Base-by-base conservation (phyloP, 1,284 basidiomycete genomes). In the Malassezia arunalokei region DNA sequence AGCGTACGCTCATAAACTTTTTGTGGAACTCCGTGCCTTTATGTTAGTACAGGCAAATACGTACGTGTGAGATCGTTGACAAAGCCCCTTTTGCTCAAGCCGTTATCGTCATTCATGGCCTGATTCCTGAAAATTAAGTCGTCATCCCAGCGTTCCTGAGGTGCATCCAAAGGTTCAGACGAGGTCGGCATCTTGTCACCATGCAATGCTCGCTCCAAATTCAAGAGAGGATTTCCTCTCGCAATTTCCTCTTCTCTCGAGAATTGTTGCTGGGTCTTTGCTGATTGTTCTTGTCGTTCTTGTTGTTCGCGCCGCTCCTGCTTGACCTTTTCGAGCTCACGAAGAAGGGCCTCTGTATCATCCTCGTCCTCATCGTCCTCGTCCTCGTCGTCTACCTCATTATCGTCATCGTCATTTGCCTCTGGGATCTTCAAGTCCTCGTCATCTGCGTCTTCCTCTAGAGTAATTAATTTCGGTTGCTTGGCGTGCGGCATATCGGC, bases 101-200 rank as follows among this genome's bases (percentile, higher is more conserved):
- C 45, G 6, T 50, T 50, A 32, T 57, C 55, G 12, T 52, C 47
- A n/a, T 57, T 39, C 1, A 51, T 53, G 3, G 70, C 61, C 45
- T 73, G 70, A 48, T 73, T 73, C 50, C 71, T 69, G 58, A 73
- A 73, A 27, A 73, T 71, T 17, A 73, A 51, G 43, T 73, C 70
- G 47, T 73, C 65, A 54, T 73, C 70, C 70, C 70, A 73, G 39
- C 69, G 53, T 27, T 58, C 48, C 33, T 59, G 54, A n/a, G 35
- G 43, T 20, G 43, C 28, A 5, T 24, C 5, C 0, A 28, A 38
- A 24, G 20, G 20, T 4, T 24, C 20, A 5, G 44, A 31, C 7
- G 41, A 14, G 14, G 41, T 40, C 20, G 42, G 30, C n/a, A 30
- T 32, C 17, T 17, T 42, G n/a, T 40, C 47, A 6, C 48, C 51